A percentile compares a stretch with the other conserved stretches of the same genome.
Conservation (phyloP, 768 basidiomycete genomes). For the Tricholomella constricta region DNA sequence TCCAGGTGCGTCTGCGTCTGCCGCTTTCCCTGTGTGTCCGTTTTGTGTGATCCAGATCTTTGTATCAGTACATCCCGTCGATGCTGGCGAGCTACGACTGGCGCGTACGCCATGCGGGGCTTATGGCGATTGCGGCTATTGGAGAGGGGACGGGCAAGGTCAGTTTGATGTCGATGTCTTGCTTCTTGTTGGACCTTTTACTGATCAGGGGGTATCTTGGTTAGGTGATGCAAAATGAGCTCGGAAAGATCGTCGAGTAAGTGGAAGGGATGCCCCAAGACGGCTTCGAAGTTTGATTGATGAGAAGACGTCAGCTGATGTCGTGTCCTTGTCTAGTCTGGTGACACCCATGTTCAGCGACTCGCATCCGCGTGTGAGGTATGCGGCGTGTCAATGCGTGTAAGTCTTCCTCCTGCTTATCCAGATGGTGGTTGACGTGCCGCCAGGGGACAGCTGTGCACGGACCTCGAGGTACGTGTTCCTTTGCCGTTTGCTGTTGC, state of each 20-base stretch:
- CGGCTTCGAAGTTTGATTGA: neutral
- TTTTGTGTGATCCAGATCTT: neutral
- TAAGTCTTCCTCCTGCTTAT: slow-evolving; percentile 36
- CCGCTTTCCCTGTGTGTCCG: neutral
- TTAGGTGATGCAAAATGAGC: slow-evolving; percentile 80
- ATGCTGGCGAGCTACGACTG: slow-evolving; percentile 85
- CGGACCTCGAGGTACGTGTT: slow-evolving; percentile 72
- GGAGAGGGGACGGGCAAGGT: slow-evolving; percentile 83
- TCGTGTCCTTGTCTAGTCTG: slow-evolving; percentile 43
- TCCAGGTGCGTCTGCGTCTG: slow-evolving; percentile 43
- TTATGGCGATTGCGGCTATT: slow-evolving; percentile 86
- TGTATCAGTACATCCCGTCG: slow-evolving; percentile 63
- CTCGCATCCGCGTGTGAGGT: slow-evolving; percentile 71
- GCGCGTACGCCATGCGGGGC: slow-evolving; percentile 80
- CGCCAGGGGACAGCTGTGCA: slow-evolving; percentile 81
- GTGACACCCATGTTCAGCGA: slow-evolving; percentile 80
- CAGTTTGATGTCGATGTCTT: neutral
- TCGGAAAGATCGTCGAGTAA: slow-evolving; percentile 81
- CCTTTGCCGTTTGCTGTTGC: neutral
- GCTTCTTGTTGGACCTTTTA: too few relatives aligned
- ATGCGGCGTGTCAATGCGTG: slow-evolving; percentile 89
- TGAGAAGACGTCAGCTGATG: neutral
- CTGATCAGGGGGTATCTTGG: too few relatives aligned
- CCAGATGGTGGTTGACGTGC: slow-evolving; percentile 11
- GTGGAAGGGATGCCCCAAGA: neutral